phyloP scores from a whole-genome alignment of 345 rosid species.

The Xanthoceras sorbifolium region DNA sequence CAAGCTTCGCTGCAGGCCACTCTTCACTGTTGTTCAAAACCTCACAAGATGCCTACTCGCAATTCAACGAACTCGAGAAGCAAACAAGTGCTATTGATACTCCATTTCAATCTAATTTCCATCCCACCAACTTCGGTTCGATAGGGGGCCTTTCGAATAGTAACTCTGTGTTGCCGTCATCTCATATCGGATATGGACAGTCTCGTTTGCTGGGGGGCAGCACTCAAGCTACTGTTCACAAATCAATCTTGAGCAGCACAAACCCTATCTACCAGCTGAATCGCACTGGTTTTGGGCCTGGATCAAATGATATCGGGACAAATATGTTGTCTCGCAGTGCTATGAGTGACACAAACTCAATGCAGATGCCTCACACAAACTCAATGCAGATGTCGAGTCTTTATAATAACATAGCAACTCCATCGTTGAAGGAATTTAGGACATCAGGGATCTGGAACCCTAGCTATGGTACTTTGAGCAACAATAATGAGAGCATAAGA shows the following conservation, averaged over 20 bases:
- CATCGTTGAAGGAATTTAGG: neutral
- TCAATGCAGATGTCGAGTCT: constrained; percentile 10
- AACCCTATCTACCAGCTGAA: constrained; percentile 12
- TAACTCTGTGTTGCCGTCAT: neutral
- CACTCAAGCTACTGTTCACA: constrained; percentile 12
- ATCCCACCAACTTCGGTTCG: neutral
- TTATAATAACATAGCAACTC: neutral
- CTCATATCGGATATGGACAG: constrained; percentile 15
- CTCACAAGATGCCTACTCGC: neutral
- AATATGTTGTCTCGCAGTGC: neutral
- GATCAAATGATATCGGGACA: neutral
- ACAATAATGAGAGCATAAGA: constrained; percentile 1
- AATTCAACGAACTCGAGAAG: neutral
- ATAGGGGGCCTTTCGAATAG: constrained; percentile 14
- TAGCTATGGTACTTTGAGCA: neutral
- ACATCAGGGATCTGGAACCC: neutral
- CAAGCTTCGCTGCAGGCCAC: constrained; percentile 37
- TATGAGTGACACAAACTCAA: constrained; percentile 1
- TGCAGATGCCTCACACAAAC: constrained; percentile 5
- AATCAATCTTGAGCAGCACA: neutral
- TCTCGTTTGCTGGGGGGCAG: constrained; percentile 1
- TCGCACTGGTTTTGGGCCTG: neutral
- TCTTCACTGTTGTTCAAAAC: neutral
- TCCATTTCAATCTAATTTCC: constrained; percentile 10
- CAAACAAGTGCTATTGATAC: neutral